Conservation (phyloP, 1,284 basidiomycete species). For the Microbotryum scabiosae region DNA sequence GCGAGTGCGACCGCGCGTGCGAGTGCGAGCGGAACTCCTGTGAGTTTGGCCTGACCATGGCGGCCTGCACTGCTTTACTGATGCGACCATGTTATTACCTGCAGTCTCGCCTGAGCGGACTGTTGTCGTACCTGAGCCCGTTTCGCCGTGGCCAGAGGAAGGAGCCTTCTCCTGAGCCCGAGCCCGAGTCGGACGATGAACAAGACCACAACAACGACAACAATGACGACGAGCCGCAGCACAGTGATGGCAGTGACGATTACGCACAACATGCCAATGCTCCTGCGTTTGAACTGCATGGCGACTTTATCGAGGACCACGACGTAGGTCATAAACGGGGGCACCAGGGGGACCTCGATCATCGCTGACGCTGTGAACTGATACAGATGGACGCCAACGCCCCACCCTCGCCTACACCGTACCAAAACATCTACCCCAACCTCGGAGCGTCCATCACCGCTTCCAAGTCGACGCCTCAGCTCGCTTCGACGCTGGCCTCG, state of each 20-base stretch:
- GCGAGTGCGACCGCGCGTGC: neutral
- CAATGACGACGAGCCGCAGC: neutral
- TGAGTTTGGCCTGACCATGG: neutral
- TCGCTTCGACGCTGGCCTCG: slow-evolving; percentile 1
- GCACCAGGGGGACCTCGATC: neutral
- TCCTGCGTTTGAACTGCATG: slow-evolving; percentile 6
- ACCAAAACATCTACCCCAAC: neutral
- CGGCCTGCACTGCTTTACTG: neutral
- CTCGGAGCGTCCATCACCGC: slow-evolving; percentile 1
- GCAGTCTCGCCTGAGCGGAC: slow-evolving; percentile 2
- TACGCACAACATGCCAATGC: slow-evolving; percentile 4
- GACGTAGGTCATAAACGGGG: neutral
- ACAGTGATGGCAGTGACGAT: neutral
- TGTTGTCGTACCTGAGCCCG: slow-evolving; percentile 5
- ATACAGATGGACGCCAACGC: neutral
- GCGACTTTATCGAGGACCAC: neutral
- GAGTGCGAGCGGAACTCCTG: neutral
- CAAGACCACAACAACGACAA: neutral
- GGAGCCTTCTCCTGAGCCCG: neutral
- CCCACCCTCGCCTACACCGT: neutral
- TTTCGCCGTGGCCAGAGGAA: neutral
- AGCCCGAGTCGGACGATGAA: neutral
- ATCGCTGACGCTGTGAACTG: neutral
- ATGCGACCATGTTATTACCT: neutral
- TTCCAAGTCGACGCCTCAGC: slow-evolving; percentile 17